phyloP scores from a whole-genome alignment of 73 alveolate genomes.

The Paramecium sonneborni region DNA sequence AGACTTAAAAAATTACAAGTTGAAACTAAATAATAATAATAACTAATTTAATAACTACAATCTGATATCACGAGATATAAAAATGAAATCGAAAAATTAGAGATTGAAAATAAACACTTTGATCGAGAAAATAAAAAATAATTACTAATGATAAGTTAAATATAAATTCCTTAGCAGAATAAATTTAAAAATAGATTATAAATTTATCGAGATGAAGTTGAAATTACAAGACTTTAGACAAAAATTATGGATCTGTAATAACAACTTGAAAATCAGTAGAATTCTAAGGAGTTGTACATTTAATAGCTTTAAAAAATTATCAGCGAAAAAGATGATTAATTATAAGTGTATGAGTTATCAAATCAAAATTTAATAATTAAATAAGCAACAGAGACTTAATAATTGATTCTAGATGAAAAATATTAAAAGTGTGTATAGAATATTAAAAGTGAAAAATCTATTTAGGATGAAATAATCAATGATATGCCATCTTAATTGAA shows the following conservation, averaged over 20 bases:
- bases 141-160: background rate
- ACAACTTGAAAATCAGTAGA: background rate
- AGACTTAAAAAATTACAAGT: background rate
- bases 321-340: background rate
- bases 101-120: background rate
- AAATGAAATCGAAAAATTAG: background rate
- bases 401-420: background rate
- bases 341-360: background rate
- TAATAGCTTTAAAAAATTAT: background rate
- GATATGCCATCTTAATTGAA: conserved; percentile 9
- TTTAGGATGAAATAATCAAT: background rate
- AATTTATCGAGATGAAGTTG: conserved; percentile 14
- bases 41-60: background rate
- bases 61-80: background rate
- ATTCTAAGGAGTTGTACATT: background rate
- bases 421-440: background rate
- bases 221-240: background rate
- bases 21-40: background rate
- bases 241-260: background rate
- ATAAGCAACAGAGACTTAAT: background rate
- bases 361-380: background rate
- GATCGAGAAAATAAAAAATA: background rate
- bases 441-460: background rate
- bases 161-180: background rate
- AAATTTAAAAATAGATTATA: background rate